These are phyloP conservation scores for Ampelomyces quisqualis DNA, from an alignment of 2,329 filamentous ascomycete genomes.

Conservation along the genomic window DNA sequence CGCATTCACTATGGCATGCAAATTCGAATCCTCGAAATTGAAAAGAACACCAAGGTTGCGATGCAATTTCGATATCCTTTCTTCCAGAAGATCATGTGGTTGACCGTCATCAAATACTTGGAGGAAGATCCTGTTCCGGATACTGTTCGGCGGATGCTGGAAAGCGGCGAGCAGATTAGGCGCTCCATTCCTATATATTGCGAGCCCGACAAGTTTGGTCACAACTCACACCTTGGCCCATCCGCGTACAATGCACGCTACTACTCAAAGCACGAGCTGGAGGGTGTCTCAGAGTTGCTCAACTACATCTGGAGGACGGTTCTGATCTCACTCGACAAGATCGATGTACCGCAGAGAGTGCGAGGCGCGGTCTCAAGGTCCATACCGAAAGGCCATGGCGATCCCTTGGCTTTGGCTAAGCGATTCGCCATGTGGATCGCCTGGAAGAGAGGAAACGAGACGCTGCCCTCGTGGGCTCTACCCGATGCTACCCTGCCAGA, in stretches of 20 bases:
- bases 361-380: constrained; percentile 62
- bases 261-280: constrained; percentile 63
- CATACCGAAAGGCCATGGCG: constrained; percentile 63
- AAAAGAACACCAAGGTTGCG: constrained; percentile 66
- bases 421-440: constrained; percentile 66
- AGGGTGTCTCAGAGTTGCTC: constrained; percentile 60
- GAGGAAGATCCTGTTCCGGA: constrained; percentile 64
- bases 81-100: constrained; percentile 71
- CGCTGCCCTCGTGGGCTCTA: constrained; percentile 62
- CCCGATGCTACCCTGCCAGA: constrained; percentile 57
- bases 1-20: constrained; percentile 66
- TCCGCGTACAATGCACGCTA: constrained; percentile 61
- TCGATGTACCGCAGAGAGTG: constrained; percentile 61
- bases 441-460: constrained; percentile 67
- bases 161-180: constrained; percentile 57
- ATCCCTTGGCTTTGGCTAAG: constrained; percentile 61
- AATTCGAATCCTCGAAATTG: constrained; percentile 64
- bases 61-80: constrained; percentile 67
- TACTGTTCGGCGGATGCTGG: constrained; percentile 56
- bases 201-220: constrained; percentile 57
- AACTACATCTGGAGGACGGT: constrained; percentile 65
- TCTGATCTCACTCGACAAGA: constrained; percentile 60
- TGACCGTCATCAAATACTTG: constrained; percentile 64
- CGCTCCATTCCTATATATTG: constrained; percentile 59
- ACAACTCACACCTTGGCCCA: constrained; percentile 53